Base-by-base conservation (phyloP, 2,329 filamentous ascomycete species). In the Colletotrichum lentis region DNA sequence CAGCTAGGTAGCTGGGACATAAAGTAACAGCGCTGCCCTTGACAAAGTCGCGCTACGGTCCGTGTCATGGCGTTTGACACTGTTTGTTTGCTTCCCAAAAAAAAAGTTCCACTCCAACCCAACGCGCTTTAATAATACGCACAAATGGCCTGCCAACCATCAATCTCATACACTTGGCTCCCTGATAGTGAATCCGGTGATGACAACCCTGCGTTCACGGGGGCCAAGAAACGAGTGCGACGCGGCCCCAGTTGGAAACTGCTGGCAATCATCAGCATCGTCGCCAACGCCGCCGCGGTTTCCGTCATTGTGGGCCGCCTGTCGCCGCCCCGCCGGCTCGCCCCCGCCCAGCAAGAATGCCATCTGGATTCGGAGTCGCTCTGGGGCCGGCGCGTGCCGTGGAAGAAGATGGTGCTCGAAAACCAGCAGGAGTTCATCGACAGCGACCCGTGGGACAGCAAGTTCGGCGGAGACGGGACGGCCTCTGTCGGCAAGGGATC, bases 351-450 rank as follows among this genome's bases (percentile, higher is more conserved):
- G n/a, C n/a, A 8, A n/a, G 47, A 37, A 18, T 53, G 49, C 11
- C 49, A 53, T 53, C 10, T 53, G 49, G 49, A 18, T n/a, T 54
- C 52, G 31, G 52, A 54, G 22, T 6, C 5, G 2, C 52, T 54
- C 18, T 54, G 52, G 52, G 52, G 52, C 2, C 50, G 27, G 11
- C 52, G 10, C n/a, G 11, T 54, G 0, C 31, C 52, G 4, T 54
- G 52, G 52, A 54, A 24, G 52, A 54, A 54, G 1, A 20, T 14
- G 52, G 6, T 39, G 1, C 10, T 54, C 2, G 12, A 54, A 4
- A 54, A 54, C 52, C 52, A 39, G 31, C 52, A 54, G n/a, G 52
- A 54, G 2, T 54, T 54, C 31, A 54, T 54, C 52, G 52, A 54
- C 31, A 54, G 52, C 52, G 52, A 54, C 6, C 52, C 52, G 3